Percentiles rank a stretch among this genome's conserved stretches.
phyloP scores from a whole-genome alignment of 2,329 filamentous ascomycete genomes.

The Aspergillus brunneoviolaceus region DNA sequence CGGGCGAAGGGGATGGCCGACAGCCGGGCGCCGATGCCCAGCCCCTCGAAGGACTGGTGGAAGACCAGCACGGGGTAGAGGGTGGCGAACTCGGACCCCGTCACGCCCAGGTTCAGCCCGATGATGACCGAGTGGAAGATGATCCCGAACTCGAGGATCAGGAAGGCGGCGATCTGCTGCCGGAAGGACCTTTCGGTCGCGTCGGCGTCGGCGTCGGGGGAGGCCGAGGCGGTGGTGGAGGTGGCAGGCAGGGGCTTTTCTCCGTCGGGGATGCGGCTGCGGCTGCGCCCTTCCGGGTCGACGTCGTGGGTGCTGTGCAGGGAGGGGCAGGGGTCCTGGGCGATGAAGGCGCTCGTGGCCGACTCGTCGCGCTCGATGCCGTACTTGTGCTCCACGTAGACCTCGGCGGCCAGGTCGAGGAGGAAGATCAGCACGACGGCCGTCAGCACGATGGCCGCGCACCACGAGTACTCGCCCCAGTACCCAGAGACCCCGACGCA shows the following conservation, averaged over 20 bases:
- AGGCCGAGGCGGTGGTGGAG: background rate
- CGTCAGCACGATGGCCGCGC: slow-evolving; percentile 12
- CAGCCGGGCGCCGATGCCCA: slow-evolving; percentile 62
- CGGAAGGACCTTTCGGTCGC: slow-evolving; percentile 30
- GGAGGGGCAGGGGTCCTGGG: background rate
- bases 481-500: slow-evolving; percentile 14
- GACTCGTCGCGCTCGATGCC: slow-evolving; percentile 32
- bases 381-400: slow-evolving; percentile 53
- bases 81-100: slow-evolving; percentile 56
- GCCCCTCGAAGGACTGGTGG: slow-evolving; percentile 63
- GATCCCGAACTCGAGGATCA: slow-evolving; percentile 60
- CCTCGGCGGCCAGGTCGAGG: slow-evolving; percentile 50
- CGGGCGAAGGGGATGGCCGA: slow-evolving; percentile 54
- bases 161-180: slow-evolving; percentile 41
- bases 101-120: slow-evolving; percentile 61
- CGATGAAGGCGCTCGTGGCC: slow-evolving; percentile 6
- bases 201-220: background rate
- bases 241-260: background rate
- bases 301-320: background rate
- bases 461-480: slow-evolving; percentile 16
- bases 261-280: background rate
- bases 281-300: background rate
- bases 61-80: slow-evolving; percentile 62
- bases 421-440: slow-evolving; percentile 13
- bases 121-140: slow-evolving; percentile 66